These are phyloP conservation scores for Wickerhamomyces ciferrii DNA, from an alignment of 805 yeast genomes.

Conservation along the genomic window DNA sequence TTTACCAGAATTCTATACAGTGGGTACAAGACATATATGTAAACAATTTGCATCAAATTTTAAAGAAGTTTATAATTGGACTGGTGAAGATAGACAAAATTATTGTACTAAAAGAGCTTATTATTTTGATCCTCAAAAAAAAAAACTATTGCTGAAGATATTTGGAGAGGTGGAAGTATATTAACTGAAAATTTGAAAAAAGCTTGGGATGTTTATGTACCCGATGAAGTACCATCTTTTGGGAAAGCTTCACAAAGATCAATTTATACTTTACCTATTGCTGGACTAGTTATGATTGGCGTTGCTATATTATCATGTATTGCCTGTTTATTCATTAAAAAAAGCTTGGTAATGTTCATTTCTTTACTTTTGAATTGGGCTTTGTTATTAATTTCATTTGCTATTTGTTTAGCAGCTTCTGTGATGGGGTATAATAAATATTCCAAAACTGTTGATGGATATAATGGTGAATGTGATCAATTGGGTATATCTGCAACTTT, in stretches of 20 bases:
- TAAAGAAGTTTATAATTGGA: too few relatives aligned
- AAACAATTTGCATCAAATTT: neutral
- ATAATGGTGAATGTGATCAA: neutral
- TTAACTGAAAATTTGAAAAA: neutral
- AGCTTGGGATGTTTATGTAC: neutral
- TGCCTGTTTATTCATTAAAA: too few relatives aligned
- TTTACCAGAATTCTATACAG: neutral
- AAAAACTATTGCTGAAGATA: neutral
- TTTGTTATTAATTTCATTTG: neutral
- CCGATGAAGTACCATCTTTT: neutral
- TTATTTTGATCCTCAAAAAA: neutral
- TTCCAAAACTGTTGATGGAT: neutral
- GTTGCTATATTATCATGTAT: too few relatives aligned
- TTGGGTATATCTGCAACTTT: neutral
- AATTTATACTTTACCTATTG: neutral
- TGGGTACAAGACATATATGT: neutral
- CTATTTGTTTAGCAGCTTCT: neutral
- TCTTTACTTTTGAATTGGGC: neutral
- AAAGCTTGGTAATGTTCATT: too few relatives aligned
- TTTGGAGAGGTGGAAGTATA: neutral
- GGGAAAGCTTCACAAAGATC: neutral
- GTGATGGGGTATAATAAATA: neutral
- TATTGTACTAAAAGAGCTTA: neutral
- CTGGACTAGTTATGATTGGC: neutral
- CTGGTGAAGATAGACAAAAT: too few relatives aligned